These are phyloP conservation scores for Mediolabrus comicus DNA, from an alignment of 108 stramenopile genomes.

Conservation along the genomic window DNA sequence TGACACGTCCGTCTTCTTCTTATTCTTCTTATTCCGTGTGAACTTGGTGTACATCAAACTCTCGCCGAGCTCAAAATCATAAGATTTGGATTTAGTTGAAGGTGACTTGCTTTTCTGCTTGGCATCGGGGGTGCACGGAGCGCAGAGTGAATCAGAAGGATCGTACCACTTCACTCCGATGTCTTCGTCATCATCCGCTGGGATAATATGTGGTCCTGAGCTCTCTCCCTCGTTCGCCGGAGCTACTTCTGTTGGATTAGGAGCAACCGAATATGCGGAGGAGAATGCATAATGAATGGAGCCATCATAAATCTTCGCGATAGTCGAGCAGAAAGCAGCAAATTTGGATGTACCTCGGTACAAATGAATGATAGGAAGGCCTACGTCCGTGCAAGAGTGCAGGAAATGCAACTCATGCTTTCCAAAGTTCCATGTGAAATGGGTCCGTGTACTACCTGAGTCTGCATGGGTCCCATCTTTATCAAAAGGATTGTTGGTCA, in stretches of 20 bases:
- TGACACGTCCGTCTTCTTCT: no score
- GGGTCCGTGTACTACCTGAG: not conserved
- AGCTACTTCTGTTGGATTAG: not conserved
- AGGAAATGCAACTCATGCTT: not conserved
- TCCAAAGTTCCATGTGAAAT: constrained; percentile 3
- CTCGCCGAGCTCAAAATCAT: not conserved
- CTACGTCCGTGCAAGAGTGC: no score
- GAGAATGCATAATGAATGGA: constrained; percentile 3
- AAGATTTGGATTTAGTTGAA: no score
- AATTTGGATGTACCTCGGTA: not conserved
- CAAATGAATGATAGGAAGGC: not conserved
- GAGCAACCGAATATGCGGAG: not conserved
- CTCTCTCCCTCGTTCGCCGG: not conserved
- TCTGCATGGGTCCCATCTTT: not conserved
- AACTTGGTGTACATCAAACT: not conserved
- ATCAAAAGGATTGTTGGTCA: not conserved
- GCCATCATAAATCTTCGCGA: not conserved
- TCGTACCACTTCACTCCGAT: not conserved
- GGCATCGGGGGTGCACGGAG: not conserved
- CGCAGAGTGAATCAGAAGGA: not conserved
- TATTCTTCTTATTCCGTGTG: not conserved
- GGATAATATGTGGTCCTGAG: no score
- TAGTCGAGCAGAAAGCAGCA: not conserved
- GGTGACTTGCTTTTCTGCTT: no score
- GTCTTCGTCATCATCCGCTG: no score